These are phyloP conservation scores for Tulasnella sp. DNA, from an alignment of 768 basidiomycete species.

Conservation along the genomic window DNA sequence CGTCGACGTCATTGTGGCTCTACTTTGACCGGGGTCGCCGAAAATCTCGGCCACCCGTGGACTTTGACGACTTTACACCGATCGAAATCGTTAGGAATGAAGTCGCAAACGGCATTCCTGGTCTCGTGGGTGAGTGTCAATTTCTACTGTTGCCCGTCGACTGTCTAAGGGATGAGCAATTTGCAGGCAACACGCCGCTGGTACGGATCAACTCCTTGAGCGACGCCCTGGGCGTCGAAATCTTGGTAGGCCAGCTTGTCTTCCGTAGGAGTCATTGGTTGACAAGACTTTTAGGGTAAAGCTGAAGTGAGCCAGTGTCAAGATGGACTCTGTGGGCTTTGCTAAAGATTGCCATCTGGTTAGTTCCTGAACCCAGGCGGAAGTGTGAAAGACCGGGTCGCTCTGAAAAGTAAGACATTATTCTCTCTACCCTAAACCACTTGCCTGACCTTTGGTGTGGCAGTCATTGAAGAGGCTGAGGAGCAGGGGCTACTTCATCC, in stretches of 20 bases:
- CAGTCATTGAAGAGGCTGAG: conserved; percentile 96
- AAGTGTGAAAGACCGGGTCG: conserved; percentile 97
- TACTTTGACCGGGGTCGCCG: conserved; percentile 51
- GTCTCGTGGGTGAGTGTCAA: conserved; percentile 17
- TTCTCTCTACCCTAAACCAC: background rate
- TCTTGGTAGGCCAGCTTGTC: conserved; percentile 47
- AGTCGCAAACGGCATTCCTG: conserved; percentile 27
- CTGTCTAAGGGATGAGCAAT: background rate
- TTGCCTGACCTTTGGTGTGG: background rate
- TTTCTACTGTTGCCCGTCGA: background rate
- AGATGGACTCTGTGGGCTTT: background rate
- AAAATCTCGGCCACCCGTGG: conserved; percentile 26
- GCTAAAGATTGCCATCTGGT: conserved; percentile 1
- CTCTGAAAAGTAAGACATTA: conserved; percentile 63
- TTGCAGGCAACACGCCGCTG: conserved; percentile 86
- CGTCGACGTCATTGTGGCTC: conserved; percentile 59
- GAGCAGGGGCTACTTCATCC: conserved; percentile 74
- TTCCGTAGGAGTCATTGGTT: background rate
- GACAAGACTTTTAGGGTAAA: conserved; percentile 56
- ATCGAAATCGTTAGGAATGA: conserved; percentile 49
- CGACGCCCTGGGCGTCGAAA: conserved; percentile 86
- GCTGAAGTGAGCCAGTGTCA: conserved; percentile 62
- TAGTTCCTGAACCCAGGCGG: conserved; percentile 97
- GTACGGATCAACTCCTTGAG: conserved; percentile 88
- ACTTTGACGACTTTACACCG: conserved; percentile 33